Conservation (phyloP, 805 yeast genomes). For the Kazachstania bromeliacearum region DNA sequence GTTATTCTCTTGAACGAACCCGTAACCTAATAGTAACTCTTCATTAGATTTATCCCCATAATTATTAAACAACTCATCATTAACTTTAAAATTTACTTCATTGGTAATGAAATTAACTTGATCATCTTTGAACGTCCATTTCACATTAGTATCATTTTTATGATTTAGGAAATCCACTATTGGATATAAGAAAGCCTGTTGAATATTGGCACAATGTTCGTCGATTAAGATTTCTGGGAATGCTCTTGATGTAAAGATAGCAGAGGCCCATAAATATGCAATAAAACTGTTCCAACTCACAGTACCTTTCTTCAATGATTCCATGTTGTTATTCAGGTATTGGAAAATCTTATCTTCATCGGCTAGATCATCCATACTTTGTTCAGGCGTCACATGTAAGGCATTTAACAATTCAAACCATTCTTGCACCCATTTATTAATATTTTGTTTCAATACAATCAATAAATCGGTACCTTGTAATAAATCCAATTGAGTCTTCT, state of each 20-base stretch:
- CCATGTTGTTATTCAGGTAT: conserved; percentile 3
- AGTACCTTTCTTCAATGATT: conserved; percentile 11
- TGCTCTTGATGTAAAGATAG: conserved; percentile 65
- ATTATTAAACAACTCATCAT: conserved; percentile 59
- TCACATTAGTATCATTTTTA: conserved; percentile 46
- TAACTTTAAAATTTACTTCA: conserved; percentile 18
- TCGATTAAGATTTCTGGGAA: conserved; percentile 65
- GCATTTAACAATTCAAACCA: conserved; percentile 34
- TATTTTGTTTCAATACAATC: conserved; percentile 41
- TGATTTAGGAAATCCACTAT: conserved; percentile 76
- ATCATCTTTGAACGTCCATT: conserved; percentile 41
- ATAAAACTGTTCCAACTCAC: conserved; percentile 53
- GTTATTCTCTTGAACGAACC: conserved; percentile 55
- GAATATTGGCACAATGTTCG: conserved; percentile 22
- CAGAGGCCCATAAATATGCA: conserved; percentile 66
- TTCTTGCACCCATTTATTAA: conserved; percentile 43
- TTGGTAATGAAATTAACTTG: conserved; percentile 38
- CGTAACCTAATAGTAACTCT: conserved; percentile 72
- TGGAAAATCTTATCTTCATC: conserved; percentile 1
- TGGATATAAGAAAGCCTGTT: conserved; percentile 65
- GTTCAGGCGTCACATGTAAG: conserved; percentile 6
- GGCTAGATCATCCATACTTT: neutral
- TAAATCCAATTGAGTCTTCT: conserved; percentile 37
- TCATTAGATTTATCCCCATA: conserved; percentile 87
- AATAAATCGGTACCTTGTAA: conserved; percentile 64